Evolutionary conservation across 345 rosid species (phyloP).

Genomic region (Aurinia saxatilis): DNA sequence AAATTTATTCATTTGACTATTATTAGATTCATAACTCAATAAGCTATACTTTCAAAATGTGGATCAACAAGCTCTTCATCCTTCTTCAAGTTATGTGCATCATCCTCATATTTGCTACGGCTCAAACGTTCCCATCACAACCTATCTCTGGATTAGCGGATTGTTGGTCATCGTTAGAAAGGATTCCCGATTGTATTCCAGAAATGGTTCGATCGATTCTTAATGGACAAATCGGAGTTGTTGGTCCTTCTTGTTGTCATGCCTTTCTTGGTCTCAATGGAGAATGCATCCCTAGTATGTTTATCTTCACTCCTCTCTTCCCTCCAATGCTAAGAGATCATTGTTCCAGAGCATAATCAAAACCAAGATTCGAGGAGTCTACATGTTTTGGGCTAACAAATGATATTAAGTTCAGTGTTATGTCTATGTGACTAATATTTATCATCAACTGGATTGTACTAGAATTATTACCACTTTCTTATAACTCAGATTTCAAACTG

Average conservation of each 20-base stretch:
- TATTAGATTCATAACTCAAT: not conserved
- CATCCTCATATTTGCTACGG: not conserved
- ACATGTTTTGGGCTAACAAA: not conserved
- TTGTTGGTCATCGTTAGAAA: slow-evolving; percentile 22
- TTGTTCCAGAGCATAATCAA: slow-evolving; percentile 2
- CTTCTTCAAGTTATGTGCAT: not conserved
- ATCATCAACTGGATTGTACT: no score
- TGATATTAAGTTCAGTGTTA: not conserved
- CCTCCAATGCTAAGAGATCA: slow-evolving; percentile 4
- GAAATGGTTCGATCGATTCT: slow-evolving; percentile 7
- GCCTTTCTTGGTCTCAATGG: slow-evolving; percentile 6
- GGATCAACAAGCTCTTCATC: slow-evolving; percentile 3
- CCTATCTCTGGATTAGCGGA: not conserved
- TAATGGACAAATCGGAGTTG: not conserved
- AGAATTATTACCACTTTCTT: no score
- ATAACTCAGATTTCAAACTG: no score
- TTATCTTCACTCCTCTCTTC: slow-evolving; percentile 1
- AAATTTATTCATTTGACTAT: not conserved
- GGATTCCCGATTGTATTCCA: slow-evolving; percentile 12
- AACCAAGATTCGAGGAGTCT: not conserved
- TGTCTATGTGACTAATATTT: no score
- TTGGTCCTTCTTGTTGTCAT: slow-evolving; percentile 18
- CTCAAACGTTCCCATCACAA: slow-evolving; percentile 3
- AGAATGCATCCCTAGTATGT: slow-evolving; percentile 13
- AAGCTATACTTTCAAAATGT: not conserved